Conservation (phyloP, 306 rosid species). For the Cucurbita ficifolia region DNA sequence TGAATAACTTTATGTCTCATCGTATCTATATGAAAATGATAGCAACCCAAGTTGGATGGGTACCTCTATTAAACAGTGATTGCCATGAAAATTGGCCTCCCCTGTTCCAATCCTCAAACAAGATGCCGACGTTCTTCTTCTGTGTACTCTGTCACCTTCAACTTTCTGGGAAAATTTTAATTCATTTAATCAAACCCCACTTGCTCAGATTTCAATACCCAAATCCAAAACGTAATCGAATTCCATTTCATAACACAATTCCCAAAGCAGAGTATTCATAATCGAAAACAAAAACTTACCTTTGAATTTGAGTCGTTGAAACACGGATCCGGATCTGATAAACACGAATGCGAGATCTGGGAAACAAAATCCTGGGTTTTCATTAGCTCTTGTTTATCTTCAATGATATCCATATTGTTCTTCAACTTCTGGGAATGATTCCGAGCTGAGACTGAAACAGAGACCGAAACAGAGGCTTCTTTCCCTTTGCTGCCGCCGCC, state of each 20-base stretch:
- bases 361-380: slow-evolving; percentile 19
- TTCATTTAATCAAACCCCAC: not conserved
- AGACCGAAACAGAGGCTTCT: slow-evolving; percentile 24
- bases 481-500: slow-evolving; percentile 24
- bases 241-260: not conserved
- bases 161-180: slow-evolving; percentile 7
- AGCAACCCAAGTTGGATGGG: too few relatives aligned
- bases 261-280: not conserved
- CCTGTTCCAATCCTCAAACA: slow-evolving; percentile 19
- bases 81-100: slow-evolving; percentile 20
- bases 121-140: slow-evolving; percentile 39
- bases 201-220: not conserved
- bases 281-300: slow-evolving; percentile 18
- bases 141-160: slow-evolving; percentile 30
- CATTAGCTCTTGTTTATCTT: slow-evolving; percentile 8
- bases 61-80: slow-evolving; percentile 52
- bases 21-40: not conserved
- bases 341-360: slow-evolving; percentile 18
- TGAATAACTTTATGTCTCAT: not conserved
- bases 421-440: slow-evolving; percentile 27
- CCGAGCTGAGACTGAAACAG: slow-evolving; percentile 48
- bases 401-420: slow-evolving; percentile 18
- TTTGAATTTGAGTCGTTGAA: slow-evolving; percentile 30
- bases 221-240: not conserved
- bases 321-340: slow-evolving; percentile 47